Base-by-base conservation (phyloP, 768 basidiomycete species). In the Pleurotus ostreatus region DNA sequence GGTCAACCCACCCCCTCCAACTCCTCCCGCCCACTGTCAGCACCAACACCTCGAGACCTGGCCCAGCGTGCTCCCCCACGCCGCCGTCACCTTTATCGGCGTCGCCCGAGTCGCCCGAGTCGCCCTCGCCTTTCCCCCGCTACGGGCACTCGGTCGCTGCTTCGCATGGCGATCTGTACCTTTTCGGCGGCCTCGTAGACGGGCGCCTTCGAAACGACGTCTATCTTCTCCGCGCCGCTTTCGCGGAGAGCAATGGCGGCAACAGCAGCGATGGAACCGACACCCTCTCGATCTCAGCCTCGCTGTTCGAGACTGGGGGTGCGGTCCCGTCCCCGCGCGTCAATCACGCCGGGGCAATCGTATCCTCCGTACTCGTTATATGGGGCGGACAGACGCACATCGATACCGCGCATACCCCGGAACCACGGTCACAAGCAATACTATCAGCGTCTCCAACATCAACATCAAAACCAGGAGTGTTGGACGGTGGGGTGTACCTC, bases 301-400 rank as follows among this genome's bases (percentile, higher is more conserved):
- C 85, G 7, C 78, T 94, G 11, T 74, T 98, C 30, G 90, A 94
- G 67, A 97, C 95, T 0, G 82, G 79, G 12, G 97, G 97, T 3
- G 92, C 94, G 63, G 74, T 90, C 5, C 97, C 97, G 1, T 84
- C 85, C 12, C 86, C 93, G 0, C 78, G 97, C 60, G 95, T 98
- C 15, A 96, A 96, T 0, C 97, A 99, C 74, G 93, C 94, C 2
- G 88, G 90, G 69, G 96, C 96, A 5, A 83, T 98, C 49, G 94
- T 98, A 56, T 92, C 93, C 69, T 94, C 89, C 66, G 96, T 98
- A 48, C 77, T 99, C 58, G 90, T 98, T 58, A 88, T 98, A 2
- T 99, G 97, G 97, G 97, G 97, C 30, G 97, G 96, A 22, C 96
- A 99, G 67, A 98, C 95, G 2, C 94, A 92, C 72, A 83, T 86